Base-by-base conservation (phyloP, 495 filamentous ascomycete species). In the Xylaria cubensis region DNA sequence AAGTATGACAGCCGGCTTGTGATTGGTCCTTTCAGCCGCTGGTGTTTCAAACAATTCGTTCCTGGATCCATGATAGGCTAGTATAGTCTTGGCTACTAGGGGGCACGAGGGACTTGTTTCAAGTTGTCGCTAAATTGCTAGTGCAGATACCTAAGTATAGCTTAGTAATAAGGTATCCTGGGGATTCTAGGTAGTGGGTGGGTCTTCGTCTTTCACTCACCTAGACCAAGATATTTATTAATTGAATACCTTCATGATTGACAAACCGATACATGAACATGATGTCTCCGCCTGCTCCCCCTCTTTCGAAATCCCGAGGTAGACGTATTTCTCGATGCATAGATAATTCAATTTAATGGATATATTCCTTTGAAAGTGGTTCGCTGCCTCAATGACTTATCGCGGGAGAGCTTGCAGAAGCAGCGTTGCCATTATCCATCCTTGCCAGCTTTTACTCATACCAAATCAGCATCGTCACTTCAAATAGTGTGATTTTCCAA, bases 101-200 rank as follows among this genome's bases (percentile, higher is more conserved):
- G 61, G 61, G 36, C 39, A n/a, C 29, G n/a, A 41, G 64, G 64
- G 46, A 24, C 48, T 41, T 41, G 64, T 67, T 67, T 67, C 64
- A 67, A 36, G 26, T 53, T 67, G 19, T 13, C 19, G 64, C 64
- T 53, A 50, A 34, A 29, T 3, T 7, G 50, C 51, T 56, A 29
- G 51, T 61, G 58, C 9, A 34, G 17, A n/a, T 21, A 56, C 15
- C 9, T 53, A 12, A 21, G 34, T 39, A 17, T 39, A 61, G 32
- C 58, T 39, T 61, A 61, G 58, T 61, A 34, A 61, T 61, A n/a
- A n/a, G n/a, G n/a, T n/a, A 61, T 19, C 58, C n/a, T 3, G 7
- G 29, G 55, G 32, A 7, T 5, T n/a, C n/a, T n/a, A n/a, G n/a
- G n/a, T 32, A 5, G 29, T 21, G 24, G 58, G 19, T 39, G 56